Evolutionary conservation across 2,329 filamentous ascomycete species (phyloP).

Genomic region (Incumbomyces lentus): DNA sequence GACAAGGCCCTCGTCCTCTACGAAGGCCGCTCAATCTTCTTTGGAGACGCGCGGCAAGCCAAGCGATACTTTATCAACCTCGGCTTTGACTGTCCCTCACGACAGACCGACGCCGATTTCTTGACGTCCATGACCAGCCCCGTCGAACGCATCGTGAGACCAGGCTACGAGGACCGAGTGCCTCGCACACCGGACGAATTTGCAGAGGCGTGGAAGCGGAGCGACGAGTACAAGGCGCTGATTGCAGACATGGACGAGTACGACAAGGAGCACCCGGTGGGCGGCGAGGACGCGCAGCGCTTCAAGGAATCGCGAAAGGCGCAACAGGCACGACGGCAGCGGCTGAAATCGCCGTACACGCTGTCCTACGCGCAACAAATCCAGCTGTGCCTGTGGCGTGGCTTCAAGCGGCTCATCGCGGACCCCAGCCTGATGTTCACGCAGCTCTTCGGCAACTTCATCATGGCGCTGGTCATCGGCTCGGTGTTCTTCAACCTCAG

Average conservation of each 20-base stretch:
- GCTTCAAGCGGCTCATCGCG: slow-evolving; percentile 57
- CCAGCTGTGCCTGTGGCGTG: slow-evolving; percentile 45
- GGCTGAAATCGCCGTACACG: slow-evolving; percentile 46
- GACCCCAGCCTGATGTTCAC: slow-evolving; percentile 55
- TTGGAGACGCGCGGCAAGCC: slow-evolving; percentile 52
- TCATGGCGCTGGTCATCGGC: slow-evolving; percentile 52
- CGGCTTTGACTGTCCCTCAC: slow-evolving; percentile 58
- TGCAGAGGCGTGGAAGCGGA: slow-evolving; percentile 46
- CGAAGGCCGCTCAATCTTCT: slow-evolving; percentile 69
- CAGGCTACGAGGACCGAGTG: slow-evolving; percentile 52
- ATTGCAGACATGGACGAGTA: slow-evolving; percentile 36
- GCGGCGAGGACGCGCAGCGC: slow-evolving; percentile 30
- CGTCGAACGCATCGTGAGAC: slow-evolving; percentile 44
- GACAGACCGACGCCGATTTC: slow-evolving; percentile 63
- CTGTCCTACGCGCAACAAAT: slow-evolving; percentile 47
- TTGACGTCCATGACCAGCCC: slow-evolving; percentile 61
- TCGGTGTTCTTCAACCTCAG: slow-evolving; percentile 59
- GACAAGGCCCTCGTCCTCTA: slow-evolving; percentile 68
- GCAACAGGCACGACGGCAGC: slow-evolving; percentile 34
- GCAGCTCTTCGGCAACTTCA: slow-evolving; percentile 48
- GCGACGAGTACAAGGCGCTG: slow-evolving; percentile 35
- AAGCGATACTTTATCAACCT: slow-evolving; percentile 57
- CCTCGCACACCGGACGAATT: slow-evolving; percentile 64
- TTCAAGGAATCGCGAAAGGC: slow-evolving; percentile 34
- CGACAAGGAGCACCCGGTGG: slow-evolving; percentile 33